Percentiles rank a stretch among this genome's conserved stretches.
Evolutionary conservation across 2,329 filamentous ascomycete species (phyloP).

Genomic region (Pseudopithomyces chartarum): DNA sequence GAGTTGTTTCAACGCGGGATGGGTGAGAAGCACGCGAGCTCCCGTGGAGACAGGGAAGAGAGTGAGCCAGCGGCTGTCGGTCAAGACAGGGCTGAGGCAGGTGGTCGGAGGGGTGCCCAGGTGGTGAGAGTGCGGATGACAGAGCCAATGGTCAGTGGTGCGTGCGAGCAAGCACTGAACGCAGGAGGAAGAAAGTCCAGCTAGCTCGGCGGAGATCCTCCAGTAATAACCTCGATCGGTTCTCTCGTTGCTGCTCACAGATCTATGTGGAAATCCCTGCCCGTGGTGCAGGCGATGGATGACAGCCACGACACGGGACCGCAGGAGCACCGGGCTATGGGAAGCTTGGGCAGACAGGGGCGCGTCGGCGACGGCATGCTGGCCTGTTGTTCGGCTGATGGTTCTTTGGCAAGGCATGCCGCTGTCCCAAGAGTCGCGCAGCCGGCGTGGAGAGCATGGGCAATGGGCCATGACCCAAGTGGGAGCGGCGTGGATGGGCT

Average conservation of each 20-base stretch:
- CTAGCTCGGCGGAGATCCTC: constrained; percentile 43
- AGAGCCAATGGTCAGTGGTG: constrained; percentile 24
- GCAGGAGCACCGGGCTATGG: constrained; percentile 43
- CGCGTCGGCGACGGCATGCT: constrained; percentile 41
- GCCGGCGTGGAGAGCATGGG: constrained; percentile 37
- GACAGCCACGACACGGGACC: constrained; percentile 45
- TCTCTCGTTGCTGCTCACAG: constrained; percentile 38
- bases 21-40: constrained; percentile 9
- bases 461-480: constrained; percentile 4
- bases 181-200: constrained; percentile 32
- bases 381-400: constrained; percentile 47
- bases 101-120: constrained; percentile 26
- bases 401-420: constrained; percentile 43
- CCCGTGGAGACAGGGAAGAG: constrained; percentile 8
- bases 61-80: constrained; percentile 10
- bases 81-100: constrained; percentile 9
- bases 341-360: constrained; percentile 35
- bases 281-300: constrained; percentile 44
- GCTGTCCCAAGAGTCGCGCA: constrained; percentile 37
- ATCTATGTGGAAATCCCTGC: constrained; percentile 41
- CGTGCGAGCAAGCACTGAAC: constrained; percentile 31
- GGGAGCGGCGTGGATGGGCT: constrained; percentile 25
- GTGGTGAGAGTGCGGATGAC: constrained; percentile 21
- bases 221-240: constrained; percentile 47
- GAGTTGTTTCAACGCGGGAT: constrained; percentile 13